A percentile compares a stretch with the other conserved stretches of the same genome.
phyloP scores from a whole-genome alignment of 768 basidiomycete species.

The Russula olivacea region DNA sequence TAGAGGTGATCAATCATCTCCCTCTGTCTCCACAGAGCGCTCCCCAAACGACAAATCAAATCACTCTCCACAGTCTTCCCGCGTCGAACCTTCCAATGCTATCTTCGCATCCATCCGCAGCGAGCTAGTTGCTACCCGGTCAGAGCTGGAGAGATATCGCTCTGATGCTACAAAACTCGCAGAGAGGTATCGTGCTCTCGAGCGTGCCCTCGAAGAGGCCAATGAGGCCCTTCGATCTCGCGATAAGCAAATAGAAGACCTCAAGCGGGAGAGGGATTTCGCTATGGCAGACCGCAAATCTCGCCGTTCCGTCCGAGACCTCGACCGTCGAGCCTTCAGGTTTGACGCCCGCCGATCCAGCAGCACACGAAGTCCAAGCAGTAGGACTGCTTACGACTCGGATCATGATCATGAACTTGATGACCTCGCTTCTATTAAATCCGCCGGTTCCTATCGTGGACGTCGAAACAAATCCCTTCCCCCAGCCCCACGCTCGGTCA shows the following conservation, averaged over 20 bases:
- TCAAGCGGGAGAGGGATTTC: constrained; percentile 34
- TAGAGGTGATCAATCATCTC: constrained; percentile 24
- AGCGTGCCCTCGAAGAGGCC: constrained; percentile 58
- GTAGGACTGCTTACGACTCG: constrained; percentile 18
- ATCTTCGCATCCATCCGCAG: constrained; percentile 41
- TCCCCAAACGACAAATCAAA: constrained; percentile 12
- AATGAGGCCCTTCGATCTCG: constrained; percentile 50
- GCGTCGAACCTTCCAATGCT: constrained; percentile 17
- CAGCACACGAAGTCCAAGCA: constrained; percentile 17
- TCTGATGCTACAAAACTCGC: constrained; percentile 50
- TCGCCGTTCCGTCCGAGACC: constrained; percentile 18
- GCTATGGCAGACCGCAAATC: constrained; percentile 24
- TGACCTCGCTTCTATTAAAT: constrained; percentile 14
- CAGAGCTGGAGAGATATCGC: constrained; percentile 49
- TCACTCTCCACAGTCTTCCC: constrained; percentile 16
- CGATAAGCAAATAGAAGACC: constrained; percentile 54
- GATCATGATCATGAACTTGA: constrained; percentile 21
- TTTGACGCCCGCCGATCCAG: constrained; percentile 24
- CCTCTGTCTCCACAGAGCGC: constrained; percentile 25
- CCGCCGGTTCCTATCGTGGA: constrained; percentile 17
- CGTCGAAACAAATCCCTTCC: constrained; percentile 28
- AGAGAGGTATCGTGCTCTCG: constrained; percentile 58
- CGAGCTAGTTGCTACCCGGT: constrained; percentile 49
- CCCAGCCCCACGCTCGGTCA: constrained; percentile 23
- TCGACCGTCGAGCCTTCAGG: constrained; percentile 17